Percentiles rank a stretch among this genome's conserved stretches.
Conservation (phyloP, 345 rosid species). For the Trapa incisa region DNA sequence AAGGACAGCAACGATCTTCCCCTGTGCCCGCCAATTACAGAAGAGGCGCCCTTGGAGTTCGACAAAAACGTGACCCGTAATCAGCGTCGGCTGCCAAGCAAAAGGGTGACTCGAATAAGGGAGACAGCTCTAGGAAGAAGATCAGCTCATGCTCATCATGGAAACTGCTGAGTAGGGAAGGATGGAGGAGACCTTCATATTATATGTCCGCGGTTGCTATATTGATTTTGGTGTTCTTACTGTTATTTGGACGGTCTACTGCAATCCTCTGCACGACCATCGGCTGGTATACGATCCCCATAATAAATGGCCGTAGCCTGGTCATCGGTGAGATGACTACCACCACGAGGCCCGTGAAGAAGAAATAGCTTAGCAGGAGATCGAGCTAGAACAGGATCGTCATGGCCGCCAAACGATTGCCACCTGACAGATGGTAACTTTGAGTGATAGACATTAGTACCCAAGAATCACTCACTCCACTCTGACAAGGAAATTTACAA, state of each 20-base stretch:
- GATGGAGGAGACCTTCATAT: conserved; percentile 33
- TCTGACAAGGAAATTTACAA: too few relatives aligned
- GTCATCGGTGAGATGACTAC: conserved; percentile 6
- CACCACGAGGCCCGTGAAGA: conserved; percentile 8
- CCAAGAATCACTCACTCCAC: too few relatives aligned
- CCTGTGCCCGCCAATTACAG: conserved; percentile 11
- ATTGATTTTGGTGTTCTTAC: conserved; percentile 46
- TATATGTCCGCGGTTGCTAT: conserved; percentile 40
- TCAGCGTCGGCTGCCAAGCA: not conserved
- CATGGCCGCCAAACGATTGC: not conserved
- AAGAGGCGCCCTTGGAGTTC: not conserved
- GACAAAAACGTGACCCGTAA: not conserved
- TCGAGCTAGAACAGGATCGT: conserved; percentile 26
- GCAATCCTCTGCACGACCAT: conserved; percentile 48
- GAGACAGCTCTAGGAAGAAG: not conserved
- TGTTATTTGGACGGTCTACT: conserved; percentile 50
- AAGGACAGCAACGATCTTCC: conserved; percentile 20
- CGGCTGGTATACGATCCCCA: conserved; percentile 60
- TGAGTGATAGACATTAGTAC: too few relatives aligned
- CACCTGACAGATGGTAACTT: conserved; percentile 1
- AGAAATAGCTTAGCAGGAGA: conserved; percentile 33
- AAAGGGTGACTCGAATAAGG: not conserved
- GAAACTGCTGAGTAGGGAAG: not conserved
- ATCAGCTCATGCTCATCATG: not conserved
- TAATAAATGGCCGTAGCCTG: conserved; percentile 17